Base-by-base conservation (phyloP, 148 eudicot genomes). In the Camellia lanceoleosa region DNA sequence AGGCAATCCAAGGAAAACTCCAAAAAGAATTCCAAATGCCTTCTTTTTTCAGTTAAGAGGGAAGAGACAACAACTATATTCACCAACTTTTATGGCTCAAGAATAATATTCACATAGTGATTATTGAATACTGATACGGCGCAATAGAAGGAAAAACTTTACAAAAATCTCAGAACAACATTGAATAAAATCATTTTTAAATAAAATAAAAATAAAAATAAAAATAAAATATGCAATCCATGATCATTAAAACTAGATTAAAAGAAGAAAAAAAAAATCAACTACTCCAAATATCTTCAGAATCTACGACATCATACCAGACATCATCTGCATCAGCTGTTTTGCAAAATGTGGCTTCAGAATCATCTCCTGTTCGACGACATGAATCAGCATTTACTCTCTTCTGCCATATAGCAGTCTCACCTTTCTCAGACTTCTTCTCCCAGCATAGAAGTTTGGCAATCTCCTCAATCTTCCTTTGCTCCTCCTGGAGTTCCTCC, bases 381-480 rank as follows among this genome's bases (percentile, higher is more conserved):
- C 99, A 95, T 20, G 91, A 83, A 78, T 89, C 89, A 42, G 89
- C 84, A 90, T 88, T 69, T 2, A 64, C 23, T 68, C 87, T 90
- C 81, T 93, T 95, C 88, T 89, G 94, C 97, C 97, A 95, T 76
- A 93, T 83, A 41, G 97, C 99, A 73, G 84, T 91, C 83, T 95
- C 97, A 80, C 91, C 97, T 80, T 81, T 89, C 87, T 95, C 99
- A 52, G 88, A 82, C 76, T 81, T 92, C 86, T 95, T 95, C 81
- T 89, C 91, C 99, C 99, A 95, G 87, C 97, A 95, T 52, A 95
- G 94, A 80, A 85, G 91, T 74, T 93, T 93, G 62, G 99, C 97
- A 42, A 78, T 79, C 84, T 92, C 90, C 85, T 95, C 97, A 81
- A 95, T 95, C 75, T 89, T 93, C 79, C 90, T 86, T 78, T 95